Conservation (phyloP, 805 yeast species). For the Ogataea pilisensis region DNA sequence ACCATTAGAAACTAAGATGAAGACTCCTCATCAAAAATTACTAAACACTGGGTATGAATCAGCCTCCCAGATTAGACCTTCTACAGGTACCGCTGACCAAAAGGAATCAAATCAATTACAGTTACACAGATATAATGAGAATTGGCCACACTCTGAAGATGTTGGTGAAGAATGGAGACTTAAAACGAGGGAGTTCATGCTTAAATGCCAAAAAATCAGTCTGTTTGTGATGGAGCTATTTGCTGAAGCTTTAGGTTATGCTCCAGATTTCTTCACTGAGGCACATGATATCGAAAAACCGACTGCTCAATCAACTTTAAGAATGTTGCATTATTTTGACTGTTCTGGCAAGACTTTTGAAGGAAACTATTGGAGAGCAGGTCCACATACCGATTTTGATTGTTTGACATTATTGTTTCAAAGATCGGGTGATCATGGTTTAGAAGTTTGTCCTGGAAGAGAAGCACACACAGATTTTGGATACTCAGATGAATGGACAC, state of each 20-base stretch:
- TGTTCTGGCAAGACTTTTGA: slow-evolving; percentile 21
- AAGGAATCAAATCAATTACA: slow-evolving; percentile 33
- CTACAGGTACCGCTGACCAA: slow-evolving; percentile 32
- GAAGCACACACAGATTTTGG: slow-evolving; percentile 34
- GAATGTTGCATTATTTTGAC: slow-evolving; percentile 32
- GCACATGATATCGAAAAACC: slow-evolving; percentile 26
- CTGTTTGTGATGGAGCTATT: slow-evolving; percentile 25
- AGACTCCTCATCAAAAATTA: slow-evolving; percentile 30
- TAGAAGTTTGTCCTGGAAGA: slow-evolving; percentile 36
- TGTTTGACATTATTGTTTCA: slow-evolving; percentile 33
- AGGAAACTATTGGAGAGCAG: slow-evolving; percentile 33
- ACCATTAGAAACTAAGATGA: slow-evolving; percentile 24
- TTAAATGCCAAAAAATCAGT: slow-evolving; percentile 25
- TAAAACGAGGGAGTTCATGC: slow-evolving; percentile 19
- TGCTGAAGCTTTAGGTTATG: slow-evolving; percentile 30
- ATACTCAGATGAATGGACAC: slow-evolving; percentile 32
- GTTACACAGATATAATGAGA: slow-evolving; percentile 26
- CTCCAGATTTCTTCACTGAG: slow-evolving; percentile 23
- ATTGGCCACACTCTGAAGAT: slow-evolving; percentile 31
- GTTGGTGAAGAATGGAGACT: slow-evolving; percentile 30
- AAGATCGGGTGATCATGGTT: slow-evolving; percentile 33
- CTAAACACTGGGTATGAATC: slow-evolving; percentile 33
- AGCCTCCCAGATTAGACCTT: slow-evolving; percentile 32
- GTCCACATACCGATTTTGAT: slow-evolving; percentile 36
- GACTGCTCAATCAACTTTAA: slow-evolving; percentile 33